Conservation (phyloP, 2,329 filamentous ascomycete genomes). For the Pyricularia pennisetigena region DNA sequence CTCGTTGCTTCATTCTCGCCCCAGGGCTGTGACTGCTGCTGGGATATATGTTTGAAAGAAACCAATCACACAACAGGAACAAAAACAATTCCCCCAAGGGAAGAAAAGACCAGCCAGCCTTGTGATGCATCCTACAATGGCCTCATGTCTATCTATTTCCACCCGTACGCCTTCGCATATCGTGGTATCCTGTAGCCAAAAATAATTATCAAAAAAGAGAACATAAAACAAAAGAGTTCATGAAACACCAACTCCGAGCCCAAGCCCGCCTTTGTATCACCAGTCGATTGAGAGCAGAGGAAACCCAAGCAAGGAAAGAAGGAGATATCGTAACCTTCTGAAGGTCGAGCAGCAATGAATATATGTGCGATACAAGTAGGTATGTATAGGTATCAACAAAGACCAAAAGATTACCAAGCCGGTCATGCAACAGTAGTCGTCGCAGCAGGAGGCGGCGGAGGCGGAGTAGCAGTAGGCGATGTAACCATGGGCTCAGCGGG, state of each 20-base stretch:
- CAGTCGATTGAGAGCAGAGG: background rate
- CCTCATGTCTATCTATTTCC: background rate
- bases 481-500: background rate
- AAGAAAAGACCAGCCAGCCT: background rate
- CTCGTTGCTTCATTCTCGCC: background rate
- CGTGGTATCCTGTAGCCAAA: background rate
- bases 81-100: background rate
- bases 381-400: background rate
- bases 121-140: background rate
- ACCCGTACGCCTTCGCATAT: background rate
- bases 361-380: background rate
- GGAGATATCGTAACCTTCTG: background rate
- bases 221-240: no score
- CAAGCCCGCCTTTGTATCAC: background rate
- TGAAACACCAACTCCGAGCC: background rate
- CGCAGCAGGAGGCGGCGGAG: background rate
- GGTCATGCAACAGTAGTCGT: background rate
- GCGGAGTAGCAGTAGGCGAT: background rate
- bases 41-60: background rate
- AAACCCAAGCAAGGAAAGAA: background rate
- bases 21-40: background rate
- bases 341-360: background rate
- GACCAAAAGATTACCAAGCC: background rate
- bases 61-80: background rate
- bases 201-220: background rate